Evolutionary conservation across 768 basidiomycete species (phyloP), one percentile per base, ranked within the genome.

Genomic region (Tylopilus felleus): DNA sequence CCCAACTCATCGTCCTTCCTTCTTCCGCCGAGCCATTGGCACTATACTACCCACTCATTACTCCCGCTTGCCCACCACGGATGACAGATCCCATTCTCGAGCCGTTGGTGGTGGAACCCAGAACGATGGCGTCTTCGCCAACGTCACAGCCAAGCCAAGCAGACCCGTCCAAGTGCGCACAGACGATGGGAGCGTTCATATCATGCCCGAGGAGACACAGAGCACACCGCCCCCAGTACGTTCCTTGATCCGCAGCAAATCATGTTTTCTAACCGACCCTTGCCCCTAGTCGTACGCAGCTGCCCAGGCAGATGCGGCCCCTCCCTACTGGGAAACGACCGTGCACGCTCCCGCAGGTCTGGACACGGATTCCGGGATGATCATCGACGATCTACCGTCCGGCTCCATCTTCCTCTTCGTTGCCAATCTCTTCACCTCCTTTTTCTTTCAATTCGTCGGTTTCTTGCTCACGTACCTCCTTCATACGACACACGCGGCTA

Each of bases 381-480:
- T 97, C 68, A 86, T 99, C 59, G 95, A 96, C 55, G 88, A 94
- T 53, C 84, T 98, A 39, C 93, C 94, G 0, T 82, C 91, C 0
- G 94, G 94, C 47, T 85, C 88, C 4, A 66, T 83, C 62, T 71
- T 82, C 70, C 69, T 84, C n/a, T 95, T 93, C 73, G 63, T 83
- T 58, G 76, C 83, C 73, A 93, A 91, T 71, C 68, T 88, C 51
- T 81, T 94, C 74, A 85, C 92, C 53, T 95, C 93, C 8, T 89
- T 89, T 74, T 93, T 94, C 74, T 98, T 99, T 86, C 94, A 98
- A 73, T 95, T 98, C 70, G 81, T 96, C 64, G 95, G 92, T 48
- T 93, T 90, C 78, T 71, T 89, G 55, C 80, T 99, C 73, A 97
- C 95, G 1, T 97, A 93, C 65, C 85, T 98, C 61, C 84, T 98